These are phyloP conservation scores for Omphalotus olearius DNA, from an alignment of 1,284 basidiomycete genomes.

Conservation along the genomic window DNA sequence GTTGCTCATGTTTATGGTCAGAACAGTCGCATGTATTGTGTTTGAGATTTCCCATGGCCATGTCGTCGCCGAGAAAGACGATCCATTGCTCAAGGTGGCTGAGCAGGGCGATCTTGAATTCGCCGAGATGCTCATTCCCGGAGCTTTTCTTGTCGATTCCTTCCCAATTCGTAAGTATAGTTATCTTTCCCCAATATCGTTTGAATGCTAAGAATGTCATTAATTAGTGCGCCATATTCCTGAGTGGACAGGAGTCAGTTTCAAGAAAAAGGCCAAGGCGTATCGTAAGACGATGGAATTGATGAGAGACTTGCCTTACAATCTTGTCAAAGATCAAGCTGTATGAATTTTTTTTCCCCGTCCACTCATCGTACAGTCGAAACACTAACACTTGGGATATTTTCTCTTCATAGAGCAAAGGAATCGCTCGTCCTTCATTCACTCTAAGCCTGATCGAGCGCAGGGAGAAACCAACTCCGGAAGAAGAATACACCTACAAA, in stretches of 20 bases:
- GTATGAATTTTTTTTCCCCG: background rate
- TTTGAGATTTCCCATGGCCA: conserved; percentile 19
- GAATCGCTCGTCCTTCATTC: conserved; percentile 13
- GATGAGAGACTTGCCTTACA: conserved; percentile 12
- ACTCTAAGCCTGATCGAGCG: conserved; percentile 4
- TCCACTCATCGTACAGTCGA: background rate
- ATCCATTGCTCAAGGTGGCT: conserved; percentile 17
- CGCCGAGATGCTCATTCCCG: conserved; percentile 13
- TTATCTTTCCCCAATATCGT: background rate
- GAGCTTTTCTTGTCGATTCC: conserved; percentile 19
- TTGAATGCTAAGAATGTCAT: background rate
- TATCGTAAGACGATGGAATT: background rate
- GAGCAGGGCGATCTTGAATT: conserved; percentile 14
- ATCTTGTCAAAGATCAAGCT: conserved; percentile 12
- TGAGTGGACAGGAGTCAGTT: conserved; percentile 7
- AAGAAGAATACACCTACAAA: conserved; percentile 2
- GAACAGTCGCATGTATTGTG: conserved; percentile 10
- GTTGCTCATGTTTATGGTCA: no score
- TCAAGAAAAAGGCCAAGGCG: conserved; percentile 6
- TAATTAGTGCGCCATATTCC: conserved; percentile 1
- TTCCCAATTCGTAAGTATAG: conserved; percentile 17
- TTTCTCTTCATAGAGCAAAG: conserved; percentile 6
- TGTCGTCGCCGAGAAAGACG: conserved; percentile 12
- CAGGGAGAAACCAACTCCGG: background rate
- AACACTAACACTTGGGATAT: background rate